Evolutionary conservation across 352 stramenopile species (phyloP).

Genomic region (Phytophthora pluvialis): DNA sequence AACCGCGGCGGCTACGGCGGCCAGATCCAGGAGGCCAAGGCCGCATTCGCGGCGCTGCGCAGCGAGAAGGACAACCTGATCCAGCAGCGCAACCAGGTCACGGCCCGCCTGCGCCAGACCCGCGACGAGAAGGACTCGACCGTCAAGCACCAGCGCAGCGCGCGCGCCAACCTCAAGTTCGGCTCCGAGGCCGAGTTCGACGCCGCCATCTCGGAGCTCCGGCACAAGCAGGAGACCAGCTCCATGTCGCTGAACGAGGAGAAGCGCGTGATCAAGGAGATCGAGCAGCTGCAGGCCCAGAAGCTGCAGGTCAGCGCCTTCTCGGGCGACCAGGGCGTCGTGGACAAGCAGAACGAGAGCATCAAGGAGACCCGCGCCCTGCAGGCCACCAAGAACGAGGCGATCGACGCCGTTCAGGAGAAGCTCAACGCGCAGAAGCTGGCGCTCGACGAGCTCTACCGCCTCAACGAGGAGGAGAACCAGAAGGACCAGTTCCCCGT

Average conservation of each 20-base stretch:
- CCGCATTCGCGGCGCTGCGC: slow-evolving; percentile 79
- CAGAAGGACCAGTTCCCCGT: slow-evolving; percentile 85
- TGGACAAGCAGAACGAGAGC: slow-evolving; percentile 83
- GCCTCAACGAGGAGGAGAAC: slow-evolving; percentile 91
- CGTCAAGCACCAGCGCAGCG: slow-evolving; percentile 70
- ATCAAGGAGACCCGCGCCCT: slow-evolving; percentile 79
- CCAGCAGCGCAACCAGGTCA: slow-evolving; percentile 82
- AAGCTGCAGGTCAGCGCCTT: slow-evolving; percentile 91
- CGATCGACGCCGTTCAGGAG: slow-evolving; percentile 94
- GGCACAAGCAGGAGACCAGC: slow-evolving; percentile 93
- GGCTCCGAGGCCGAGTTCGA: slow-evolving; percentile 91
- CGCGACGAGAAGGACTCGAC: slow-evolving; percentile 86
- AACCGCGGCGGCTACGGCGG: slow-evolving; percentile 82
- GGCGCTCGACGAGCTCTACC: slow-evolving; percentile 90
- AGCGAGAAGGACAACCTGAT: slow-evolving; percentile 89
- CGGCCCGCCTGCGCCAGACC: slow-evolving; percentile 78
- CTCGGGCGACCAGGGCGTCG: slow-evolving; percentile 76
- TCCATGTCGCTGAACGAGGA: slow-evolving; percentile 97
- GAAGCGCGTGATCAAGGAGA: slow-evolving; percentile 98
- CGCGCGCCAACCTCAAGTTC: slow-evolving; percentile 86
- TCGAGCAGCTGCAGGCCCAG: slow-evolving; percentile 90
- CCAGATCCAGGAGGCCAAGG: slow-evolving; percentile 91
- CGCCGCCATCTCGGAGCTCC: slow-evolving; percentile 88
- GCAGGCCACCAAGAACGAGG: slow-evolving; percentile 93
- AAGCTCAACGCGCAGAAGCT: slow-evolving; percentile 91